Evolutionary conservation across 495 filamentous ascomycete genomes (phyloP), one percentile per base, ranked within the genome.

Genomic region (Lichina pygmaea): DNA sequence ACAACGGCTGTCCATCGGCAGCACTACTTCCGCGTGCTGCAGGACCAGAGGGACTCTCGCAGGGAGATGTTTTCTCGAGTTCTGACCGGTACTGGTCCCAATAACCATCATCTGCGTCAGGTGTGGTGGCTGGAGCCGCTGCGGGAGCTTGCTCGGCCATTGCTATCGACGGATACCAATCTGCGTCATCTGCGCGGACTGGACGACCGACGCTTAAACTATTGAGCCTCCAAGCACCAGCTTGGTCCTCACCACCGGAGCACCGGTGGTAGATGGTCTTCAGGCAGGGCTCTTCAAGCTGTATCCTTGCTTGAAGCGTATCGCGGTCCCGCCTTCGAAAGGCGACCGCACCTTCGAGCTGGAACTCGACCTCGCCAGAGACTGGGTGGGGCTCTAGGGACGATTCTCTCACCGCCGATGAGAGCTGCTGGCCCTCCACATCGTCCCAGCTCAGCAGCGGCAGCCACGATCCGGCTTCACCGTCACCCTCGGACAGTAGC

Each of bases 71-170:
- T 45, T 31, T 15, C 7, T 24, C 72, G 2, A 81, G 81, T 9
- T 83, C 89, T 8, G 75, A 71, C 63, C 94, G 89, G 56, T 97
- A 97, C 49, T 77, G 76, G 32, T 76, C 82, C 89, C 89, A 97
- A 59, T 95, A 97, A 52, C 75, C 80, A 49, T 85, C 85, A 48
- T 93, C 85, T 32, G 91, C 82, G 13, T 81, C 53, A 11, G 49
- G 77, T 37, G 16, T 9, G 1, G 6, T 45, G 58, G 49, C 41
- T 54, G 55, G 41, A 34, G 60, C 58, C 46, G 60, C 60, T 34
- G 50, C 45, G 6, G 44, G 34, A 34, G 57, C 44, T 15, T 34
- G 40, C 5, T 33, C 31, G 37, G 24, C 24, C 24, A 24, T 24
- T 24, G 24, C 2, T 24, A 24, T 24, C 24, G 24, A 24, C 24